Evolutionary conservation across 2,329 filamentous ascomycete genomes (phyloP).

Genomic region (Aspergillus sp.): DNA sequence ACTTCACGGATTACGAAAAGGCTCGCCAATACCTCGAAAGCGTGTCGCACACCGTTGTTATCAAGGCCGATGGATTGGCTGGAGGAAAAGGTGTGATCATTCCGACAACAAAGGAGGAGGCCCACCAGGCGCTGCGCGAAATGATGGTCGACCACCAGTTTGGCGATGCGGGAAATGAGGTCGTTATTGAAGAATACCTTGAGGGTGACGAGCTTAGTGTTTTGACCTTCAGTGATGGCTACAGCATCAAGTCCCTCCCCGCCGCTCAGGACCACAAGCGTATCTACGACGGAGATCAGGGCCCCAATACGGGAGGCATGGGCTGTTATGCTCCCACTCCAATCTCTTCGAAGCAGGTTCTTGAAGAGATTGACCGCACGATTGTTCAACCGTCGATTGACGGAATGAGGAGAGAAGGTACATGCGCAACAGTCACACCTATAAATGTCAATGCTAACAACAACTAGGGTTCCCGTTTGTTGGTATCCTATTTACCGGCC

Average conservation of each 20-base stretch:
- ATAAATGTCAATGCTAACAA: neutral
- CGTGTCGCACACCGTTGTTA: constrained; percentile 73
- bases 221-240: constrained; percentile 87
- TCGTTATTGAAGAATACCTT: constrained; percentile 93
- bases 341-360: constrained; percentile 71
- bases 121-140: constrained; percentile 74
- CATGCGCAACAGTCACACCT: constrained; percentile 36
- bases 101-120: constrained; percentile 77
- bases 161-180: constrained; percentile 79
- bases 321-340: constrained; percentile 93
- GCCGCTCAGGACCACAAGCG: constrained; percentile 97
- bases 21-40: constrained; percentile 73
- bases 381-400: constrained; percentile 88
- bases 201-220: constrained; percentile 91
- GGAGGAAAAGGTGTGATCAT: constrained; percentile 96
- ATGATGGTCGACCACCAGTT: constrained; percentile 92
- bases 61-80: constrained; percentile 90
- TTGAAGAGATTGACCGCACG: constrained; percentile 73
- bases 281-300: constrained; percentile 83
- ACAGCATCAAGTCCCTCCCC: constrained; percentile 77
- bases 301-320: constrained; percentile 96
- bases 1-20: constrained; percentile 75
- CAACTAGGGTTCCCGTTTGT: constrained; percentile 42
- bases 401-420: constrained; percentile 78
- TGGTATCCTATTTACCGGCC: constrained; percentile 56